phyloP scores from a whole-genome alignment of 257 asterid genomes.

The Paulownia fortunei region DNA sequence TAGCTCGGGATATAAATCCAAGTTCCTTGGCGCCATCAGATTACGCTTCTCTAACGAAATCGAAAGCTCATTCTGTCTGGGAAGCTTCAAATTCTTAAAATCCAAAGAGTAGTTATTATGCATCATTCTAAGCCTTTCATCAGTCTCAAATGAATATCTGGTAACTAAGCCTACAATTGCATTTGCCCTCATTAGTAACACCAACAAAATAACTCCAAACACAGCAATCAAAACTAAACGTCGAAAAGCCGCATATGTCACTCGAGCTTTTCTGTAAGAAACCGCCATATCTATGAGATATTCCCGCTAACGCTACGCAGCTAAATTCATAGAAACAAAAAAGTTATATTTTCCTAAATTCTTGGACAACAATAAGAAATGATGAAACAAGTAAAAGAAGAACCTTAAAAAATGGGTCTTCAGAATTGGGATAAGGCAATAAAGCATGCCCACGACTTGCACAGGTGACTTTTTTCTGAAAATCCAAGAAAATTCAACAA shows the following conservation, averaged over 20 bases:
- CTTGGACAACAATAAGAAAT: not conserved
- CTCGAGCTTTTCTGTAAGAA: constrained; percentile 45
- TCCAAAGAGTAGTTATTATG: constrained; percentile 25
- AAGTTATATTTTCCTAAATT: not conserved
- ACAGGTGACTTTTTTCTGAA: no score
- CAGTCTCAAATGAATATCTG: constrained; percentile 37
- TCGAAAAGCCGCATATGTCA: constrained; percentile 48
- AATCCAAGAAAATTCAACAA: no score
- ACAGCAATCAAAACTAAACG: constrained; percentile 50
- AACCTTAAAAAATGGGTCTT: no score
- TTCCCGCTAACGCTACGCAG: not conserved
- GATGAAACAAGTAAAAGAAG: not conserved
- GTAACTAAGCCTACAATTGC: constrained; percentile 35
- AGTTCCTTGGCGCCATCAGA: constrained; percentile 66
- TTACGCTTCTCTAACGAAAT: constrained; percentile 50
- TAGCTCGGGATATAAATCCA: constrained; percentile 60
- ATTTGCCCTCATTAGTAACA: constrained; percentile 44
- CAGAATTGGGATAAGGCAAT: no score
- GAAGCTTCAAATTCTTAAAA: constrained; percentile 43
- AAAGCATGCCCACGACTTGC: no score
- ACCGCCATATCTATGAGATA: constrained; percentile 37
- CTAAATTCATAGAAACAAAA: not conserved
- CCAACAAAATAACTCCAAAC: constrained; percentile 43
- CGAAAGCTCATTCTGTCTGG: constrained; percentile 59
- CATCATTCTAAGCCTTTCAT: constrained; percentile 31